Conservation (phyloP, 2,329 filamentous ascomycete genomes). For the Coniochaeta sp. region DNA sequence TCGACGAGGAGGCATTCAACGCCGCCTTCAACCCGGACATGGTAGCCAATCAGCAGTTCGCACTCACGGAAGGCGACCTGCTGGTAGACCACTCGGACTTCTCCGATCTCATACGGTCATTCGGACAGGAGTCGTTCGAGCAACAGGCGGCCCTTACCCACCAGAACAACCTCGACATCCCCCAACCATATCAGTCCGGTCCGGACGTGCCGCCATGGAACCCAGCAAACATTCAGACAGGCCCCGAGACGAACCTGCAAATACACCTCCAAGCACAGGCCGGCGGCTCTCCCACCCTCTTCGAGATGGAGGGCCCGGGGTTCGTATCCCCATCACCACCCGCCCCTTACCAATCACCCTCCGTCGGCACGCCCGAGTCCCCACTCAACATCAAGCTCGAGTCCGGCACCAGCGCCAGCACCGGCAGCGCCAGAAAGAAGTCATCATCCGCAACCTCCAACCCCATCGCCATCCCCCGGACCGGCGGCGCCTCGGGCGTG, state of each 20-base stretch:
- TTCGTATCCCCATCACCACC: slow-evolving; percentile 25
- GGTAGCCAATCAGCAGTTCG: background rate
- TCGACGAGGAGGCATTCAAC: background rate
- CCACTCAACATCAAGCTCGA: slow-evolving; percentile 18
- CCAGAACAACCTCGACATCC: slow-evolving; percentile 25
- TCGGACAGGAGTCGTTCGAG: background rate
- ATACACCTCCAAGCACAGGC: slow-evolving; percentile 22
- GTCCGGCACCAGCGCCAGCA: slow-evolving; percentile 10
- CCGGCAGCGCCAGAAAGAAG: slow-evolving; percentile 9
- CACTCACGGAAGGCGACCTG: background rate
- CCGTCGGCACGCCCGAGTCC: slow-evolving; percentile 10
- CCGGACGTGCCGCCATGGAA: slow-evolving; percentile 35
- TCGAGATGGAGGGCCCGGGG: slow-evolving; percentile 29
- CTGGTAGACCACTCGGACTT: background rate
- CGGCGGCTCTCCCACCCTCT: slow-evolving; percentile 21
- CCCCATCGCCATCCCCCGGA: slow-evolving; percentile 31
- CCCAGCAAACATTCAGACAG: slow-evolving; percentile 25
- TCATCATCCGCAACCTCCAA: slow-evolving; percentile 11
- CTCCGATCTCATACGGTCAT: background rate
- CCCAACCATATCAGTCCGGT: slow-evolving; percentile 27
- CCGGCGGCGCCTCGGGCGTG: slow-evolving; percentile 30
- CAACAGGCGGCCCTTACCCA: background rate
- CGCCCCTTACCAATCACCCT: slow-evolving; percentile 20
- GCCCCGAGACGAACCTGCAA: too few relatives aligned
- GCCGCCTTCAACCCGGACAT: background rate